These are phyloP conservation scores for Candida dajiaensis DNA, from an alignment of 805 yeast genomes.

Conservation along the genomic window DNA sequence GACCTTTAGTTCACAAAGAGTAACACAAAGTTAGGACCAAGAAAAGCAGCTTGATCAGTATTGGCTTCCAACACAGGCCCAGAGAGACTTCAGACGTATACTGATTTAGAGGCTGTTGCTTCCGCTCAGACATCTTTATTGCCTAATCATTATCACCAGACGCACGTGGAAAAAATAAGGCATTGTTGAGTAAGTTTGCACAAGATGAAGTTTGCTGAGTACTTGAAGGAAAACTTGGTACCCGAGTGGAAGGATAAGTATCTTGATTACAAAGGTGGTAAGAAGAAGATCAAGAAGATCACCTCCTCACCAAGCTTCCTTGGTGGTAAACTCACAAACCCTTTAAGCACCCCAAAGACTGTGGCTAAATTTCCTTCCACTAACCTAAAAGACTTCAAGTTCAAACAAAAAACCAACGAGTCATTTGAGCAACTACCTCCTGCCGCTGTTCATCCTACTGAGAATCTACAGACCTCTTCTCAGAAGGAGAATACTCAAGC, in stretches of 20 bases:
- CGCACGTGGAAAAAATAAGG: not conserved
- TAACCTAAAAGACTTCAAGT: conserved; percentile 2
- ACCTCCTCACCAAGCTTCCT: conserved; percentile 12
- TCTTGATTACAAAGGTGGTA: conserved; percentile 53
- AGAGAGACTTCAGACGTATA: not conserved
- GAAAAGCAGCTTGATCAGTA: not conserved
- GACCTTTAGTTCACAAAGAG: not conserved
- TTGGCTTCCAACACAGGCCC: not conserved
- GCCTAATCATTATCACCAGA: not conserved
- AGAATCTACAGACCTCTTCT: not conserved
- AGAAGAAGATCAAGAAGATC: conserved; percentile 24
- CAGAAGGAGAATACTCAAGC: not conserved
- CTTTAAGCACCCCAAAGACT: conserved; percentile 2
- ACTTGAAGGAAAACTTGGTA: conserved; percentile 29
- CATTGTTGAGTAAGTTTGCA: not conserved
- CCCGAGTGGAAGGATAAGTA: conserved; percentile 89
- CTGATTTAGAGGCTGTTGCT: too few species aligned
- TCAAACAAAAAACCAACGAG: conserved; percentile 2
- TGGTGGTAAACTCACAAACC: conserved; percentile 3
- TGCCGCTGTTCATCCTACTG: conserved; percentile 16
- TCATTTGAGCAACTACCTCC: conserved; percentile 17
- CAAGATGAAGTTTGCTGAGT: conserved; percentile 11
- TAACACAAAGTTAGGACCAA: not conserved
- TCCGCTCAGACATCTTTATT: too few species aligned
- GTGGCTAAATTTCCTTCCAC: not conserved